A percentile compares a stretch with the other conserved stretches of the same genome.
These are phyloP conservation scores for Phytopythium delawarense DNA, from an alignment of 352 stramenopile genomes.

Conservation along the genomic window DNA sequence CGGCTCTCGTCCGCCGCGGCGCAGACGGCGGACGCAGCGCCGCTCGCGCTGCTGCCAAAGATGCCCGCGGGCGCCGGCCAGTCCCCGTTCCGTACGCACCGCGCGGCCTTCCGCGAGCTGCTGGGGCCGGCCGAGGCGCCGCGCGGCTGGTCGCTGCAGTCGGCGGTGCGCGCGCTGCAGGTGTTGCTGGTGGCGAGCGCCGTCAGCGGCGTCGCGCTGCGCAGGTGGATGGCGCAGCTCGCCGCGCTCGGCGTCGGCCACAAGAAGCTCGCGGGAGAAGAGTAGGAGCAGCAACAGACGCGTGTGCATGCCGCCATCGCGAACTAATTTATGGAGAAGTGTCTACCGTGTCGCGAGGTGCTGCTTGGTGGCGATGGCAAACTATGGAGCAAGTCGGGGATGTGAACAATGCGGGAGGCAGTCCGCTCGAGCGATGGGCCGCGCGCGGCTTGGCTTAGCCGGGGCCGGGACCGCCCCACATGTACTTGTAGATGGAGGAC, in stretches of 20 bases:
- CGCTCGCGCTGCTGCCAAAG: background rate
- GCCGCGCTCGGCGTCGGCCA: background rate
- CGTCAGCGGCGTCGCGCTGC: constrained; percentile 14
- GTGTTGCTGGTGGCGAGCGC: constrained; percentile 22
- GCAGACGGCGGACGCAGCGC: constrained; percentile 11
- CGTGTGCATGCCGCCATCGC: background rate
- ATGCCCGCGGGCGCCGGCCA: constrained; percentile 12
- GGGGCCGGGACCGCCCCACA: constrained; percentile 42
- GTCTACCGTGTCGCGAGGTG: background rate
- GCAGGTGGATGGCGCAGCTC: constrained; percentile 18
- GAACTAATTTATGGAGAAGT: constrained; percentile 1
- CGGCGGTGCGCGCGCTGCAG: constrained; percentile 17
- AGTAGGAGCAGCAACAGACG: background rate
- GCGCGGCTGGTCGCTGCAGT: constrained; percentile 14
- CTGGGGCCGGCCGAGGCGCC: constrained; percentile 15
- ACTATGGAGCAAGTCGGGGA: background rate
- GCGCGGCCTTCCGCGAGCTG: constrained; percentile 23
- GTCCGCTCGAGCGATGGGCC: background rate
- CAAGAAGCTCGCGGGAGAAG: background rate
- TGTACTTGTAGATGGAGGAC: constrained; percentile 84
- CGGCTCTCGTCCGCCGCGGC: constrained; percentile 1
- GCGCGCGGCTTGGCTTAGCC: background rate
- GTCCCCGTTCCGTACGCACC: constrained; percentile 36
- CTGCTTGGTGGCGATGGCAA: background rate
- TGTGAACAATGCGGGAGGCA: background rate